phyloP scores from a whole-genome alignment of 805 yeast genomes.

The Wickerhamiella lipophila region DNA sequence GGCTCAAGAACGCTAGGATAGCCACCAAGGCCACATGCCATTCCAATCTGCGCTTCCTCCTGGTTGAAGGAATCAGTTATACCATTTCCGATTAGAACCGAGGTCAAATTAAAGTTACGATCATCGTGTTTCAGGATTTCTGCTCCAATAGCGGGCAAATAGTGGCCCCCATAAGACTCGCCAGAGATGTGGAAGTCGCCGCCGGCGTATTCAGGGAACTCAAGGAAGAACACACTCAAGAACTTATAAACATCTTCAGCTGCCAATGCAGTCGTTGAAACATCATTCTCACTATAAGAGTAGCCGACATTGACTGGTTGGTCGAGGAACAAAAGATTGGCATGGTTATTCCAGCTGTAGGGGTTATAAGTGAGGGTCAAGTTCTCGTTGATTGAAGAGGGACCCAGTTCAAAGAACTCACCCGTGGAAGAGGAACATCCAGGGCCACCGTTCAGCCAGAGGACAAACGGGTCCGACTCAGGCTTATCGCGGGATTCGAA shows the following conservation, averaged over 20 bases:
- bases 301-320: conserved; percentile 94
- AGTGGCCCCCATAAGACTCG: conserved; percentile 94
- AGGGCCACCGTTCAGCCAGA: conserved; percentile 95
- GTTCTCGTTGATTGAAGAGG: conserved; percentile 62
- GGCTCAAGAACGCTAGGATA: conserved; percentile 62
- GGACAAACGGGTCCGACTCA: conserved; percentile 64
- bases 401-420: conserved; percentile 85
- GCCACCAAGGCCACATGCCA: conserved; percentile 93
- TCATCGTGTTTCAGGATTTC: conserved; percentile 49
- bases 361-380: conserved; percentile 69
- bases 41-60: conserved; percentile 70
- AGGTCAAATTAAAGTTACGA: conserved; percentile 54
- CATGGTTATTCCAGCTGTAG: conserved; percentile 84
- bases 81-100: conserved; percentile 88
- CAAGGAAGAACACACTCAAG: conserved; percentile 72
- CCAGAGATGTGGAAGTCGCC: conserved; percentile 78
- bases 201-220: conserved; percentile 63
- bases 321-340: conserved; percentile 82
- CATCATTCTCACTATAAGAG: conserved; percentile 44
- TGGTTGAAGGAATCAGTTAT: conserved; percentile 78
- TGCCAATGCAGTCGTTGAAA: conserved; percentile 38
- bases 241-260: conserved; percentile 84
- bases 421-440: conserved; percentile 93
- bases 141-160: conserved; percentile 72
- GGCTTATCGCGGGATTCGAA: conserved; percentile 82